These are phyloP conservation scores for Pichia deserticola DNA, from an alignment of 805 yeast species.

Conservation along the genomic window DNA sequence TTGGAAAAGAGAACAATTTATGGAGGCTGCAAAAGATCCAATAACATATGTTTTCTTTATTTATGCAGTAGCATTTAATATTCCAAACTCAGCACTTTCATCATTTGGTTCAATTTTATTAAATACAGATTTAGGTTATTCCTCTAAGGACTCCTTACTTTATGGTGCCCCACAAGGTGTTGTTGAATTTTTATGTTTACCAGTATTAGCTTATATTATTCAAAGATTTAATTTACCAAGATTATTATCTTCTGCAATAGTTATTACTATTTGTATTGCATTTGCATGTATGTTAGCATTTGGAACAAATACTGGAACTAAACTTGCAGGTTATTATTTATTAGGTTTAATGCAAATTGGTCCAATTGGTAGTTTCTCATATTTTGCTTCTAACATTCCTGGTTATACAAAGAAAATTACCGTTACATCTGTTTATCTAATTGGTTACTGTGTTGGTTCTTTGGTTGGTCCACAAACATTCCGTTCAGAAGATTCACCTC, in stretches of 20 bases:
- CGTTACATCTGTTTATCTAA: conserved; percentile 49
- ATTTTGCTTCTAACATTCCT: conserved; percentile 46
- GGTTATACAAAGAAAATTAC: conserved; percentile 71
- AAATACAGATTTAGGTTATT: conserved; percentile 25
- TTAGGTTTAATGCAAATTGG: conserved; percentile 20
- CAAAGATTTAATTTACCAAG: conserved; percentile 20
- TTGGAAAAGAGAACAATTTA: conserved; percentile 23
- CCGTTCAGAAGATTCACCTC: conserved; percentile 46
- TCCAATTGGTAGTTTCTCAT: conserved; percentile 26
- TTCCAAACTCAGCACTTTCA: conserved; percentile 36
- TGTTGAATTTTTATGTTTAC: conserved; percentile 26
- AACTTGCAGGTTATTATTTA: conserved; percentile 27
- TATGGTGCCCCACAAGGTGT: conserved; percentile 25
- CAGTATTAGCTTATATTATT: conserved; percentile 22
- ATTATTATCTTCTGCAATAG: conserved; percentile 15
- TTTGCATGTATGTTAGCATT: conserved; percentile 17
- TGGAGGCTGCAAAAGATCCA: conserved; percentile 22
- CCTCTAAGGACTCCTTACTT: background rate
- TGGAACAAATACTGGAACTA: conserved; percentile 12
- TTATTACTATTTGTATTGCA: conserved; percentile 12
- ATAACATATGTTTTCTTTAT: conserved; percentile 38
- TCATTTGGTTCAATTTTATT: conserved; percentile 36
- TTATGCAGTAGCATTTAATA: conserved; percentile 17
- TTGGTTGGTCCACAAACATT: conserved; percentile 72
- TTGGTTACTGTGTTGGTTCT: conserved; percentile 63